Evolutionary conservation across 345 rosid species (phyloP).

Genomic region (Passiflora organensis): DNA sequence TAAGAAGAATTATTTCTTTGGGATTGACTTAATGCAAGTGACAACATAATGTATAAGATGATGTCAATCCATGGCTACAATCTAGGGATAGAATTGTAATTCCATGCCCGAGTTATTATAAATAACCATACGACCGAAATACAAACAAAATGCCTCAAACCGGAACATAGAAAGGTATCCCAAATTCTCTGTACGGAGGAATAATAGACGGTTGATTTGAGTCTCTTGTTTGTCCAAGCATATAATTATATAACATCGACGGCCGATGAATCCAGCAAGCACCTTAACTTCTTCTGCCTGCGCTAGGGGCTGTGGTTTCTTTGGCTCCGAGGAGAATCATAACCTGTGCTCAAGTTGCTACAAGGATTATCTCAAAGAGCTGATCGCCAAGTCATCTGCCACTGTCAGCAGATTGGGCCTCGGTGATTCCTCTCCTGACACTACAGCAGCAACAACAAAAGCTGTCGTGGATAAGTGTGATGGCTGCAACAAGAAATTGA

Average conservation of each 20-base stretch:
- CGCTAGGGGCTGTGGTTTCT: constrained; percentile 23
- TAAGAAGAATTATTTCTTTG: too few species aligned
- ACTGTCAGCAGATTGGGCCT: background rate
- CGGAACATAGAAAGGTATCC: too few species aligned
- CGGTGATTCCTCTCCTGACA: background rate
- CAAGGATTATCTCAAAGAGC: constrained; percentile 13
- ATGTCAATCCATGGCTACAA: too few species aligned
- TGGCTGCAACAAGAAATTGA: constrained; percentile 18
- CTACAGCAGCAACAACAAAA: background rate
- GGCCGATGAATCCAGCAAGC: background rate
- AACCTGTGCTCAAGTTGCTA: constrained; percentile 35
- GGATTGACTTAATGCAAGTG: too few species aligned
- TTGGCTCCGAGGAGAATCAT: constrained; percentile 13
- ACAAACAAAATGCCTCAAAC: too few species aligned
- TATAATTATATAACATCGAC: background rate
- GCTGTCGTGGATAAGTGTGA: constrained; percentile 7
- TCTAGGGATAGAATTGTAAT: too few species aligned
- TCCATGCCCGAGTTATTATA: too few species aligned
- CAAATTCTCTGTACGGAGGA: too few species aligned
- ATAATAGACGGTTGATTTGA: too few species aligned
- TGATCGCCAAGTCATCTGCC: background rate
- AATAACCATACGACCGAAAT: too few species aligned
- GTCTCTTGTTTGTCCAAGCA: too few species aligned
- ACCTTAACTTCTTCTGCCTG: constrained; percentile 8
- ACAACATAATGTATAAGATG: too few species aligned